Percentiles rank a stretch among this genome's conserved stretches.
Evolutionary conservation across 345 rosid species (phyloP).

Genomic region (Gossypium raimondii): DNA sequence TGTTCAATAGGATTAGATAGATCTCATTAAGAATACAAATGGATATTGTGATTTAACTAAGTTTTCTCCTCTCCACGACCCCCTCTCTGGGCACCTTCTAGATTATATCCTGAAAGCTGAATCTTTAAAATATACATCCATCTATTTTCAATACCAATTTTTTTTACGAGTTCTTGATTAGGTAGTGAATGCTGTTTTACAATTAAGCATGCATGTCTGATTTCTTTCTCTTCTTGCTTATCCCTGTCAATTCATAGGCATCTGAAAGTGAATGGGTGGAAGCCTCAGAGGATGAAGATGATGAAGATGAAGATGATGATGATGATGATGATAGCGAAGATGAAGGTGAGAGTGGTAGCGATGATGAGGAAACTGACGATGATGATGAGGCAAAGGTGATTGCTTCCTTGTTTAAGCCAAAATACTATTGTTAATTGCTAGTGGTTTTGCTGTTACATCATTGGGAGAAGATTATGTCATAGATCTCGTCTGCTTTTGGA

Average conservation of each 20-base stretch:
- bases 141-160: neutral
- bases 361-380: slow-evolving; percentile 50
- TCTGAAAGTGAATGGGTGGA: slow-evolving; percentile 92
- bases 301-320: slow-evolving; percentile 42
- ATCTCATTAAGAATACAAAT: neutral
- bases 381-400: slow-evolving; percentile 45
- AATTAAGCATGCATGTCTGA: slow-evolving; percentile 8
- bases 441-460: neutral
- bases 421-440: neutral
- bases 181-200: neutral
- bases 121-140: neutral
- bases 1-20: slow-evolving; percentile 1
- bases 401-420: slow-evolving; percentile 18
- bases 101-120: neutral
- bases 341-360: slow-evolving; percentile 46
- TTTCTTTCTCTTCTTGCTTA: slow-evolving; percentile 12
- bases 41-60: neutral
- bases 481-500: neutral
- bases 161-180: neutral
- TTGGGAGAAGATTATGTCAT: neutral
- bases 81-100: neutral
- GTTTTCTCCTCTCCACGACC: neutral
- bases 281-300: slow-evolving; percentile 82
- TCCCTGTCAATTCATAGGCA: slow-evolving; percentile 41
- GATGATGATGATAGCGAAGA: slow-evolving; percentile 53